These are phyloP conservation scores for Globisporangium irregulare DNA, from an alignment of 352 stramenopile genomes.

Conservation along the genomic window DNA sequence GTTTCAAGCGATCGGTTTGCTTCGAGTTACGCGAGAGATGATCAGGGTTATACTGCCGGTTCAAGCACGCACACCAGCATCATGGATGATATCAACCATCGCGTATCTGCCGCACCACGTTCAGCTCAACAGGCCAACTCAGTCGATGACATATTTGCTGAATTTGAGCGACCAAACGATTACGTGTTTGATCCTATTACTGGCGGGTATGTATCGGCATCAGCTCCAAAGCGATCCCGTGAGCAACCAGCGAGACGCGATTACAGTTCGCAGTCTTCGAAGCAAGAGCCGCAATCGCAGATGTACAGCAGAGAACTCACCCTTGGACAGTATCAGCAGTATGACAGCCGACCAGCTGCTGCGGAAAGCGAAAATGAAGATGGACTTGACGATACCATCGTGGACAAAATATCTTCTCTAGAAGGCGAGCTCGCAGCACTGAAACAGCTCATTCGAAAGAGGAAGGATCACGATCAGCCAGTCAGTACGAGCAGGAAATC, in stretches of 20 bases:
- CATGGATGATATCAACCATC: slow-evolving; percentile 55
- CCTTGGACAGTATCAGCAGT: neutral
- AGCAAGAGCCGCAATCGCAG: neutral
- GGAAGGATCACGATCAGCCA: slow-evolving; percentile 26
- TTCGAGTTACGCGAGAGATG: neutral
- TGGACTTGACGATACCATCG: slow-evolving; percentile 67
- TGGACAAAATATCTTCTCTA: slow-evolving; percentile 76
- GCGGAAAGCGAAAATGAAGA: slow-evolving; percentile 23
- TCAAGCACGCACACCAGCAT: slow-evolving; percentile 29
- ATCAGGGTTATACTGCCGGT: neutral
- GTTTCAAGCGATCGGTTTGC: slow-evolving; percentile 14
- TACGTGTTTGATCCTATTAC: slow-evolving; percentile 68
- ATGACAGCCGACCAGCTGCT: neutral
- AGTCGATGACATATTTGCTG: slow-evolving; percentile 73
- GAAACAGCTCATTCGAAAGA: slow-evolving; percentile 63
- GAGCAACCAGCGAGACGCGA: neutral
- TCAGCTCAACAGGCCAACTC: slow-evolving; percentile 22
- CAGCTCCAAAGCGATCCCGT: neutral
- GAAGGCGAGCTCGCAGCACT: slow-evolving; percentile 62
- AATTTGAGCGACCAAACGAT: slow-evolving; percentile 73
- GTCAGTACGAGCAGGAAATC: slow-evolving; percentile 7
- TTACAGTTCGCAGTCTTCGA: neutral
- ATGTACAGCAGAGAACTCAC: neutral
- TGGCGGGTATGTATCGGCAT: slow-evolving; percentile 51
- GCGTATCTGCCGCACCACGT: neutral